Evolutionary conservation across 148 eudicot species (phyloP).

Genomic region (Cornus controversa): DNA sequence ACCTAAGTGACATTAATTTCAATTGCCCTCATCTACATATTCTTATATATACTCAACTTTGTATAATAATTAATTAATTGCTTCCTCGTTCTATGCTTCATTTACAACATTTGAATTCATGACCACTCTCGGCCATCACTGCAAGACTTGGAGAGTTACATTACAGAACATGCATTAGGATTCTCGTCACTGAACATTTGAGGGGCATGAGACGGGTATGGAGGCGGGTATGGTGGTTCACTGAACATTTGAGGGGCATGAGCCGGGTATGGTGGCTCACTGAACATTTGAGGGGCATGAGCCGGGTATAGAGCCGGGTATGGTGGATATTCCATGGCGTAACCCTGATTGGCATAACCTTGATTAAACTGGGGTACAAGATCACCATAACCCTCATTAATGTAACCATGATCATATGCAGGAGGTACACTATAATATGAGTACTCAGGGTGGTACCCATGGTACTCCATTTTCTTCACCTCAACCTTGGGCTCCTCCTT

Average conservation of each 20-base stretch:
- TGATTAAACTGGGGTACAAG: background rate
- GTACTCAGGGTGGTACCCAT: background rate
- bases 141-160: background rate
- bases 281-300: slow-evolving; percentile 11
- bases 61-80: no score
- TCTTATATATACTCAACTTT: no score
- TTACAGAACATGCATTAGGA: slow-evolving; percentile 22
- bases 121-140: no score
- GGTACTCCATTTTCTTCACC: slow-evolving; percentile 14
- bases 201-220: background rate
- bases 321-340: background rate
- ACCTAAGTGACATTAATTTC: no score
- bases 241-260: no score
- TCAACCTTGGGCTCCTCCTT: slow-evolving; percentile 4
- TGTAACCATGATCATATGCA: background rate
- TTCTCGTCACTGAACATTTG: slow-evolving; percentile 28
- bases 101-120: background rate
- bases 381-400: background rate
- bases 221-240: background rate
- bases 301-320: no score
- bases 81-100: background rate
- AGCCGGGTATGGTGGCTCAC: slow-evolving; percentile 12
- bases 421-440: background rate
- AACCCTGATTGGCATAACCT: background rate
- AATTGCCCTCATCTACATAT: no score